Evolutionary conservation across 805 yeast genomes (phyloP).

Genomic region (Middelhovenomyces tepae): DNA sequence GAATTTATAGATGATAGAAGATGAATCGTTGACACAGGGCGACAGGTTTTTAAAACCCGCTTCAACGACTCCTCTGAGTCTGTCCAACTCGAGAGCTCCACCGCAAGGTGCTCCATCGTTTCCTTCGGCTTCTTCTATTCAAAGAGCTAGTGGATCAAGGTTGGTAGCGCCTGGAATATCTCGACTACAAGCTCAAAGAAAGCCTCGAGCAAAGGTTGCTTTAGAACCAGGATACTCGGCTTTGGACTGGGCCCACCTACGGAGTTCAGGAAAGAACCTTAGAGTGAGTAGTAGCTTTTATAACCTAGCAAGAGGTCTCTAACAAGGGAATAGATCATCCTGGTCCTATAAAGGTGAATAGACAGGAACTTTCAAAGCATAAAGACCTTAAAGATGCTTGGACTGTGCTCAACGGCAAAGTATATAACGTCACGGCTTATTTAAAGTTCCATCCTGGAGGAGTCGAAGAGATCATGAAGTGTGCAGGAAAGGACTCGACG

Average conservation of each 20-base stretch:
- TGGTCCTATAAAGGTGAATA: constrained; percentile 30
- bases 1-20: too few relatives aligned
- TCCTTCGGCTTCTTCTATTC: too few relatives aligned
- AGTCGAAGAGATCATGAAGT: constrained; percentile 58
- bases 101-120: too few relatives aligned
- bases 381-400: constrained; percentile 62
- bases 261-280: constrained; percentile 40
- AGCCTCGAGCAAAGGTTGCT: constrained; percentile 39
- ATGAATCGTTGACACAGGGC: too few relatives aligned
- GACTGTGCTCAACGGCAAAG: constrained; percentile 73
- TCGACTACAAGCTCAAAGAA: constrained; percentile 3
- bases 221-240: constrained; percentile 78
- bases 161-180: not conserved
- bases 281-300: constrained; percentile 36
- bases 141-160: too few relatives aligned
- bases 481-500: constrained; percentile 83
- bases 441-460: constrained; percentile 93
- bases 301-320: not conserved
- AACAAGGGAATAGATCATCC: constrained; percentile 17
- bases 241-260: constrained; percentile 71
- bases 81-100: too few relatives aligned
- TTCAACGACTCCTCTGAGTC: too few relatives aligned
- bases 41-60: too few relatives aligned
- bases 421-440: constrained; percentile 81
- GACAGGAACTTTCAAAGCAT: constrained; percentile 54